Conservation (phyloP, 106 monocot genomes). For the Amphibolis antarctica region DNA sequence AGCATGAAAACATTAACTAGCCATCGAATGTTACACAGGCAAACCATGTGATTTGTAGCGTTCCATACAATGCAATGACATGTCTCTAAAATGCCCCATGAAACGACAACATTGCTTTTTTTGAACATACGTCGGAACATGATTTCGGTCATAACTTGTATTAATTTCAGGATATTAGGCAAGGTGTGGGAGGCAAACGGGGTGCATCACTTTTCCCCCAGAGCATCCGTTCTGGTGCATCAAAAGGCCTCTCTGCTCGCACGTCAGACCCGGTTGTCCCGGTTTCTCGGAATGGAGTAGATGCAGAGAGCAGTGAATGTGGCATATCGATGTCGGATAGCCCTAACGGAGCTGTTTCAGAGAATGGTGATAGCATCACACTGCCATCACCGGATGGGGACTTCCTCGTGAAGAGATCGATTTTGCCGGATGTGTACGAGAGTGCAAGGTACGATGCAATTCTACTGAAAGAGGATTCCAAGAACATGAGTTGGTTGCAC, state of each 20-base stretch:
- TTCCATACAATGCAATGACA: too few relatives aligned
- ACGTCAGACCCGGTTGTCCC: constrained; percentile 34
- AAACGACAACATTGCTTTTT: too few relatives aligned
- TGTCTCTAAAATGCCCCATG: too few relatives aligned
- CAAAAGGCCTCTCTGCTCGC: constrained; percentile 36
- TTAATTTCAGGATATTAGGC: constrained; percentile 71
- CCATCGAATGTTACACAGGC: too few relatives aligned
- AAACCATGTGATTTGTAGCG: too few relatives aligned
- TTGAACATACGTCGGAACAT: too few relatives aligned
- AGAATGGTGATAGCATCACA: constrained; percentile 22
- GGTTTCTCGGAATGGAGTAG: constrained; percentile 7
- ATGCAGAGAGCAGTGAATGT: constrained; percentile 19
- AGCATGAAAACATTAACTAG: too few relatives aligned
- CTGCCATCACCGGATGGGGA: constrained; percentile 28
- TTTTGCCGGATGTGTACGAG: constrained; percentile 51
- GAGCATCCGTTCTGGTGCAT: constrained; percentile 48
- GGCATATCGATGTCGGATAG: constrained; percentile 14
- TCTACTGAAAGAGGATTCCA: constrained; percentile 76
- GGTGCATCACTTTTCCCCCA: constrained; percentile 83
- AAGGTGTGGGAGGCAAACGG: constrained; percentile 58
- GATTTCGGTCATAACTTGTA: constrained; percentile 1
- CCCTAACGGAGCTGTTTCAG: constrained; percentile 19
- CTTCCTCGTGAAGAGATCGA: constrained; percentile 24
- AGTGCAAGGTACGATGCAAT: constrained; percentile 76
- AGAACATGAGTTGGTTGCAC: constrained; percentile 84